Evolutionary conservation across 305 asterid genomes (phyloP).

Genomic region (Rubia peregrina): DNA sequence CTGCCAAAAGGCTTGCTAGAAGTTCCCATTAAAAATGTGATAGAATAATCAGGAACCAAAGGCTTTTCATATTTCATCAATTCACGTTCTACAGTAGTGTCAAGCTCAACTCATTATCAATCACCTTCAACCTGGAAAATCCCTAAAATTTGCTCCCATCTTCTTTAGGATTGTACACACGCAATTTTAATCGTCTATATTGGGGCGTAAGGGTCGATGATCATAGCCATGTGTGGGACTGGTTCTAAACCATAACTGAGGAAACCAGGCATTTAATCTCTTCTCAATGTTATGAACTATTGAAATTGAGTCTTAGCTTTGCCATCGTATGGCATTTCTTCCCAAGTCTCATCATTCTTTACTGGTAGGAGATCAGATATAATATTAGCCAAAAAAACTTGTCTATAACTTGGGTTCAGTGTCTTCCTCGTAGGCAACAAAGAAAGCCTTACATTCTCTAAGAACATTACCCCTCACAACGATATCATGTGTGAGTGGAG

Average conservation of each 20-base stretch:
- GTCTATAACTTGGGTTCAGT: conserved; percentile 17
- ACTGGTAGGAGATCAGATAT: conserved; percentile 80
- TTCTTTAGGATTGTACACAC: conserved; percentile 50
- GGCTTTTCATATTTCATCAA: conserved; percentile 59
- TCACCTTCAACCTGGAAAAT: neutral
- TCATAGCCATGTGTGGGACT: conserved; percentile 33
- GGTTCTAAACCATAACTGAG: conserved; percentile 13
- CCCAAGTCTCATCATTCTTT: conserved; percentile 42
- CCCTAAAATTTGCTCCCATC: conserved; percentile 24
- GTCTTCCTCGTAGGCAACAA: conserved; percentile 51
- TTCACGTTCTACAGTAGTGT: neutral
- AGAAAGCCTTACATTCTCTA: conserved; percentile 48
- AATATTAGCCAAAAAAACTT: conserved; percentile 53
- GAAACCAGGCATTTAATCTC: conserved; percentile 56
- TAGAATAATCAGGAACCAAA: conserved; percentile 88
- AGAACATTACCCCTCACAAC: conserved; percentile 51
- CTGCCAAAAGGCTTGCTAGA: conserved; percentile 71
- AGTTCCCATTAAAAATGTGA: conserved; percentile 39
- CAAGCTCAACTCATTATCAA: neutral
- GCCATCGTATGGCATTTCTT: conserved; percentile 41
- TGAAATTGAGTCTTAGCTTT: conserved; percentile 54
- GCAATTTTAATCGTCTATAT: conserved; percentile 54
- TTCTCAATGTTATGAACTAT: conserved; percentile 43
- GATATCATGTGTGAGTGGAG: conserved; percentile 71
- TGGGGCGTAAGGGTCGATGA: conserved; percentile 46